Evolutionary conservation across 1,284 basidiomycete species (phyloP).

Genomic region (Neolentinus lepideus): DNA sequence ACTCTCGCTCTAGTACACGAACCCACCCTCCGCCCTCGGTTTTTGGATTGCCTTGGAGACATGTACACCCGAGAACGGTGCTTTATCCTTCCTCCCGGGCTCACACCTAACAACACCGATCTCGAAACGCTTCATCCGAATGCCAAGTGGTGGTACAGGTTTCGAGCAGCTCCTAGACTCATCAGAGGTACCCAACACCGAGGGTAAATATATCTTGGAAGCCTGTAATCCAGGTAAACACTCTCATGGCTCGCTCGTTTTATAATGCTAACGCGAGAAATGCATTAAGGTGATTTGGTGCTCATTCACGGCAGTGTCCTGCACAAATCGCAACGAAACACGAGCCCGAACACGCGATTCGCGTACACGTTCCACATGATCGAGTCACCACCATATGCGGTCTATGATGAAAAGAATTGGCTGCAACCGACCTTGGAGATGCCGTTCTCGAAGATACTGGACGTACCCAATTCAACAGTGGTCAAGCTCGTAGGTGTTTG

Average conservation of each 20-base stretch:
- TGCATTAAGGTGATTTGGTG: conserved; percentile 67
- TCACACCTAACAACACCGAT: conserved; percentile 74
- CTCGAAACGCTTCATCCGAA: conserved; percentile 77
- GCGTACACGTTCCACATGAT: conserved; percentile 96
- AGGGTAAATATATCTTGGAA: conserved; percentile 62
- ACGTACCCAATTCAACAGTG: conserved; percentile 21
- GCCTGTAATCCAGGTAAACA: conserved; percentile 67
- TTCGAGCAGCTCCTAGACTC: conserved; percentile 58
- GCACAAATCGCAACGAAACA: conserved; percentile 85
- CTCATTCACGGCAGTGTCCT: conserved; percentile 87
- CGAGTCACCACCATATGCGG: conserved; percentile 56
- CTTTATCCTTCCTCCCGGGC: conserved; percentile 88
- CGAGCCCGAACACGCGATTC: conserved; percentile 65
- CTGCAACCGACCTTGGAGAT: conserved; percentile 76
- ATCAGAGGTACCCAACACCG: conserved; percentile 31
- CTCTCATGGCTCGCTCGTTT: neutral
- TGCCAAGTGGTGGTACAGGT: conserved; percentile 67
- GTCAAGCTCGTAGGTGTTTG: conserved; percentile 12
- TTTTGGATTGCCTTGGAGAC: conserved; percentile 95
- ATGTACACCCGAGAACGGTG: conserved; percentile 81
- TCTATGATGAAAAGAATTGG: conserved; percentile 81
- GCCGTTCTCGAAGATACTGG: conserved; percentile 76
- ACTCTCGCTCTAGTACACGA: conserved; percentile 62
- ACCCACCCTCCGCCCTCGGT: conserved; percentile 86
- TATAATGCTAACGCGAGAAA: neutral